Evolutionary conservation across 768 basidiomycete species (phyloP), one percentile per base, ranked within the genome.

Genomic region (Psilocybe subaeruginosa): DNA sequence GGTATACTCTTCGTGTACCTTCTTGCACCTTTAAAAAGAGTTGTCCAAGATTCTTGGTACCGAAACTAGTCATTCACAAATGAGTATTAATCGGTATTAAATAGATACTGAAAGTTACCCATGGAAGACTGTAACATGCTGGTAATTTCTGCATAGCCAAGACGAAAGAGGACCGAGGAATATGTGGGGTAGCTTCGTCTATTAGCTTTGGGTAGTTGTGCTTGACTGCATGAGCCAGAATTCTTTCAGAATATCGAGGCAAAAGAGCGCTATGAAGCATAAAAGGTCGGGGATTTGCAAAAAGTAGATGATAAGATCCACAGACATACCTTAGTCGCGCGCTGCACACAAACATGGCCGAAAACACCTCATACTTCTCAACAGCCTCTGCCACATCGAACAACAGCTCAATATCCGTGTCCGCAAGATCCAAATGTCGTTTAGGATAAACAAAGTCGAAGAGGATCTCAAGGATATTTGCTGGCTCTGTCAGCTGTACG

Each of bases 151-250:
- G 23, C 17, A 50, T 33, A 12, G 27, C 48, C 19, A 45, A 50
- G 14, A 51, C n/a, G 16, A 37, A 50, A 29, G 37, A 37, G 6
- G 47, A 37, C 8, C 47, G 57, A 39, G 57, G 33, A 27, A 58
- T 47, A 51, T 41, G 33, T 45, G 41, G 58, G 7, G 43, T 43
- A 17, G 66, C 66, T 31, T 55, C 52, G 37, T 66, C 56, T 4
- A 66, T 50, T 8, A 67, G 45, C 14, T 65, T 61, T 16, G 56
- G 62, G 52, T 64, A 63, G 14, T 54, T 55, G 54, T 68, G 64
- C 29, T 60, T 65, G n/a, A 58, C 61, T 29, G 65, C 68, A 54
- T 69, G 64, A 16, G 39, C 43, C 27, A 69, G 50, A 17, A 68
- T 54, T 16, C 64, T 61, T 27, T 43, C 53, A 0, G 68, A 49